Evolutionary conservation across 257 asterid species (phyloP), one percentile per base, ranked within the genome.

Genomic region (Gentiana straminea): DNA sequence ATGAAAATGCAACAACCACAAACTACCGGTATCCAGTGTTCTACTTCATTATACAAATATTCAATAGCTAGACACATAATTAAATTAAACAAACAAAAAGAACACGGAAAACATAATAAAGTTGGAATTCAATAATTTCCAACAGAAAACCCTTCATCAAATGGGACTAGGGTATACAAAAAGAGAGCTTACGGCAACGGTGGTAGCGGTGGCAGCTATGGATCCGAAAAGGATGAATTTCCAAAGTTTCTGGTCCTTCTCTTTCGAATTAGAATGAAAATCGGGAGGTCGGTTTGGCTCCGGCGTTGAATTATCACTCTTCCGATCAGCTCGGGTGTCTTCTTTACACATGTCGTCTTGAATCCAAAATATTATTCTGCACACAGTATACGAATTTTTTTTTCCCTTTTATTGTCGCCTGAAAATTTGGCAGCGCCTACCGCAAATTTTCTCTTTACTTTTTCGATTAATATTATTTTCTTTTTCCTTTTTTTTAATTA

Each of bases 171-270:
- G 10, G 39, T 24, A 24, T 24, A 32, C 11, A 68, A 62, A 7
- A 36, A 39, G 47, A 59, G 52, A 36, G 53, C 82, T 62, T 77
- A 89, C 97, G 10, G 97, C 94, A 24, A 79, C 65, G 33, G 87
- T 75, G 67, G 95, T 83, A 68, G 74, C 82, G 43, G 94, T 72
- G 64, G 97, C 97, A 62, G 95, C 97, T 37, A 89, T 77, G 33
- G 86, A 68, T 45, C 93, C 94, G 46, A 81, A 86, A 53, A 81
- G 67, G 10, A 86, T 66, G 71, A 80, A 66, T 35, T 86, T 82
- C 93, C 84, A 76, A 5, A 83, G 60, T 73, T 64, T 81, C 75
- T 66, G 64, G 55, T 73, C 92, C 38, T 61, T 77, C 4, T 73
- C 84, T 34, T 61, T 66, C 34, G 72, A 76, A 54, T 51, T 71